These are phyloP conservation scores for Fusarium kyushuense DNA, from an alignment of 2,329 filamentous ascomycete genomes.

Conservation along the genomic window DNA sequence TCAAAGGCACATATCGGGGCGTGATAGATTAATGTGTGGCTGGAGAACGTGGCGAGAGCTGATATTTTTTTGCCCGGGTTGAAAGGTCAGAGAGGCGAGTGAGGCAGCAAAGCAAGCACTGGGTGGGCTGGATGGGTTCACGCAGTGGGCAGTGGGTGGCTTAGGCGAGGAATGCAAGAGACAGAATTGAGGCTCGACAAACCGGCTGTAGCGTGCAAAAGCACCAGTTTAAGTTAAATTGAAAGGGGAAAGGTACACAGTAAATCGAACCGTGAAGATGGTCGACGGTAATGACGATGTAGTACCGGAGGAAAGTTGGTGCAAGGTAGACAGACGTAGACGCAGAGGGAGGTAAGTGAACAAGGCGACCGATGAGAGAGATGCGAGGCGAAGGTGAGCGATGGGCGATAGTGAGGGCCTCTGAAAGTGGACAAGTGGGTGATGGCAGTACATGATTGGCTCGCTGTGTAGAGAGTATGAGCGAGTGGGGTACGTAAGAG, in stretches of 20 bases:
- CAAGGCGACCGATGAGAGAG: constrained; percentile 43
- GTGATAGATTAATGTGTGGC: constrained; percentile 56
- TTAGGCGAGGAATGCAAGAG: constrained; percentile 38
- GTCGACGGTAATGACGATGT: constrained; percentile 40
- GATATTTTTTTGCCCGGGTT: constrained; percentile 45
- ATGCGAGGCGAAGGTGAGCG: constrained; percentile 45
- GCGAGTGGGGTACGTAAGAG: constrained; percentile 39
- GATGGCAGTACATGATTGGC: constrained; percentile 12
- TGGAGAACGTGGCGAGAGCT: constrained; percentile 61
- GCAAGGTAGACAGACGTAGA: constrained; percentile 31
- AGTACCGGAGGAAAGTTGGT: constrained; percentile 35
- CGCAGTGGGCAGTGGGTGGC: constrained; percentile 43
- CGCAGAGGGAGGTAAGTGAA: constrained; percentile 35
- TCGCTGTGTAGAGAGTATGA: constrained; percentile 13
- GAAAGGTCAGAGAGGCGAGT: constrained; percentile 42
- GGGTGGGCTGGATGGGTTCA: constrained; percentile 38
- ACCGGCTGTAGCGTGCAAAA: constrained; percentile 27
- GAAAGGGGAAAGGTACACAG: constrained; percentile 14
- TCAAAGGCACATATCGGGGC: constrained; percentile 55
- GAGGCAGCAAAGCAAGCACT: constrained; percentile 31
- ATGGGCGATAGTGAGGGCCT: constrained; percentile 43
- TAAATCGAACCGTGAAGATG: constrained; percentile 30
- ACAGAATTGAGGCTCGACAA: constrained; percentile 43
- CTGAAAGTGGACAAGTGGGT: constrained; percentile 41
- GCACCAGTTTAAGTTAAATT: constrained; percentile 24